Base-by-base conservation (phyloP, 352 stramenopile genomes). In the Phytophthora quininea region DNA sequence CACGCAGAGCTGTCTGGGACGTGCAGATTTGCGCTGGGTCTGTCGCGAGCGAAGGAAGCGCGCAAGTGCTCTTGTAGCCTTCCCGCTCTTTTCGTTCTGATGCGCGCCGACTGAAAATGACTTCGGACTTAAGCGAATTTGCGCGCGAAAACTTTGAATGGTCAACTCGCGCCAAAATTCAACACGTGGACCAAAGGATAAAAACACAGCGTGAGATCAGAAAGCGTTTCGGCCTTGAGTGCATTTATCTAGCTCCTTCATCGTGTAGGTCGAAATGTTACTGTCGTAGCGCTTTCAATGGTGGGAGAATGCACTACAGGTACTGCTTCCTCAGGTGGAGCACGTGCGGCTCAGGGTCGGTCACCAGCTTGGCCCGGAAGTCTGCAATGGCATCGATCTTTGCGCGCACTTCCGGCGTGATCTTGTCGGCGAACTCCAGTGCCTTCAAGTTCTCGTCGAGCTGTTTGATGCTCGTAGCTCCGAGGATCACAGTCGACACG, bases 381-480 rank as follows among this genome's bases (percentile, higher is more conserved):
- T 85, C 71, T 19, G 82, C 79, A 46, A 93, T 89, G 37, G 76
- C 75, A 54, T 94, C 86, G 50, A 94, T 87, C 64, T 89, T 85
- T 4, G 60, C 73, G 50, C 84, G 82, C 47, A 91, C 59, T 65
- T 92, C 76, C 0, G 83, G 76, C 12, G 85, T 94, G 50, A 94
- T 80, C 77, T 93, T 92, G 65, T 82, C 69, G 14, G 77, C 56
- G 24, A 90, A 86, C 48, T 76, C 70, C 32, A 91, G 53, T 14
- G 86, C 80, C 65, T 87, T 86, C 35, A 95, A 55, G 66, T 95
- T 94, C 52, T 93, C 85, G 29, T 94, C 80, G 4, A 93, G 70
- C 58, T 93, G 86, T 37, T 78, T 60, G 31, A 86, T 74, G 30
- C 80, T 89, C 19, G 79, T 89, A 4, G 84, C 80, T 9, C 84